A percentile compares a stretch with the other conserved stretches of the same genome.
These are phyloP conservation scores for Aspergillus indologenus DNA, from an alignment of 495 filamentous ascomycete species.

Conservation along the genomic window DNA sequence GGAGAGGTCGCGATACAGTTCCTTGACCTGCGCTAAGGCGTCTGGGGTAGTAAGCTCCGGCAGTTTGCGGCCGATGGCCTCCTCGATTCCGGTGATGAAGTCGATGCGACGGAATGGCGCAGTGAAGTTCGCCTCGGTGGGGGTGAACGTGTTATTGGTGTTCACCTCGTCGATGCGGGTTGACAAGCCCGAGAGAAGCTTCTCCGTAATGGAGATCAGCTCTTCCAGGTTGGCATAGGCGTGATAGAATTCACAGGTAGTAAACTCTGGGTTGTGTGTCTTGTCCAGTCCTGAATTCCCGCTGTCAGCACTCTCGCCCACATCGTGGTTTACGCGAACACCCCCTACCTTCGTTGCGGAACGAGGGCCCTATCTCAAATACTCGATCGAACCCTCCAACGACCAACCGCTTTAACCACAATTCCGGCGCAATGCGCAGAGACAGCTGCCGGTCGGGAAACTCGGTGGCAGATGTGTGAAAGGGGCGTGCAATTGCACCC, in stretches of 20 bases:
- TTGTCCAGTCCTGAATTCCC: constrained; percentile 63
- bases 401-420: constrained; percentile 91
- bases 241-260: constrained; percentile 94
- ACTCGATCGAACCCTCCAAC: constrained; percentile 86
- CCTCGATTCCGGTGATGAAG: constrained; percentile 79
- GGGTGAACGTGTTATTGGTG: constrained; percentile 43
- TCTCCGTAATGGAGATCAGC: constrained; percentile 71
- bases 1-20: constrained; percentile 54
- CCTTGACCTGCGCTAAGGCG: constrained; percentile 53
- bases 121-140: constrained; percentile 55
- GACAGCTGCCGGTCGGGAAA: constrained; percentile 65
- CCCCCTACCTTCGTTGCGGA: constrained; percentile 88
- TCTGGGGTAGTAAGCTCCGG: constrained; percentile 60
- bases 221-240: constrained; percentile 76
- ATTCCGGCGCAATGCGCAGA: constrained; percentile 84
- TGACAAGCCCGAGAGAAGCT: constrained; percentile 58
- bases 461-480: constrained; percentile 70
- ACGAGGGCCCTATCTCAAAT: constrained; percentile 90
- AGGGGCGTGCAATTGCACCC: constrained; percentile 83
- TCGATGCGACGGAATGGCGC: constrained; percentile 64
- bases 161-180: constrained; percentile 49
- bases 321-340: too few species aligned
- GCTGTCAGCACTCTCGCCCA: constrained; percentile 6
- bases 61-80: constrained; percentile 56
- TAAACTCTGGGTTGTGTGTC: constrained; percentile 96